These are phyloP conservation scores for Carex kokanica DNA, from an alignment of 176 grass and related monocot species.

Conservation along the genomic window DNA sequence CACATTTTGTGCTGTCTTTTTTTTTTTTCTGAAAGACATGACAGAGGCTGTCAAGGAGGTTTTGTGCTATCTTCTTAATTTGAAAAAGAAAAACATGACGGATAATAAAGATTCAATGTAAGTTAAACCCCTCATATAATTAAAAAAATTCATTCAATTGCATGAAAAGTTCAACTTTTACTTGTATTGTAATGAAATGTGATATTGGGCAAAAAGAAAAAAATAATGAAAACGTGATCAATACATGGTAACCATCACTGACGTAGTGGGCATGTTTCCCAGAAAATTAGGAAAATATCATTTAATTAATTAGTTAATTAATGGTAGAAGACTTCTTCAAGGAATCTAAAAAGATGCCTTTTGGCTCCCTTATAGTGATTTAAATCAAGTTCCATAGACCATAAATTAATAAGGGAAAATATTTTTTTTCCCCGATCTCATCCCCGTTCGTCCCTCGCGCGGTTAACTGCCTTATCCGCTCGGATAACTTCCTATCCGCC, in stretches of 20 bases:
- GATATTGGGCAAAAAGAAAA: too few species aligned
- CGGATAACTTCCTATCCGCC: too few species aligned
- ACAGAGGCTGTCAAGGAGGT: too few species aligned
- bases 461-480: too few species aligned
- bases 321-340: background rate
- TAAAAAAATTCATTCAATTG: background rate
- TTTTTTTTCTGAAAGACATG: too few species aligned
- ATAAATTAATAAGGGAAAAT: too few species aligned
- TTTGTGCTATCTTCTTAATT: background rate
- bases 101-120: background rate
- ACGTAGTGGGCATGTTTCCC: background rate
- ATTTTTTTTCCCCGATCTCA: too few species aligned
- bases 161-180: background rate
- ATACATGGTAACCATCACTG: background rate
- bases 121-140: background rate
- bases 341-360: background rate
- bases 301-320: too few species aligned
- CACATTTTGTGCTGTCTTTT: background rate
- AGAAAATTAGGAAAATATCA: background rate
- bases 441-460: too few species aligned
- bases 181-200: background rate
- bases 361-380: background rate
- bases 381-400: too few species aligned
- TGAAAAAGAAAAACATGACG: too few species aligned
- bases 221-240: background rate